These are phyloP conservation scores for Aspergillus kassunensis DNA, from an alignment of 495 filamentous ascomycete genomes.

Conservation along the genomic window DNA sequence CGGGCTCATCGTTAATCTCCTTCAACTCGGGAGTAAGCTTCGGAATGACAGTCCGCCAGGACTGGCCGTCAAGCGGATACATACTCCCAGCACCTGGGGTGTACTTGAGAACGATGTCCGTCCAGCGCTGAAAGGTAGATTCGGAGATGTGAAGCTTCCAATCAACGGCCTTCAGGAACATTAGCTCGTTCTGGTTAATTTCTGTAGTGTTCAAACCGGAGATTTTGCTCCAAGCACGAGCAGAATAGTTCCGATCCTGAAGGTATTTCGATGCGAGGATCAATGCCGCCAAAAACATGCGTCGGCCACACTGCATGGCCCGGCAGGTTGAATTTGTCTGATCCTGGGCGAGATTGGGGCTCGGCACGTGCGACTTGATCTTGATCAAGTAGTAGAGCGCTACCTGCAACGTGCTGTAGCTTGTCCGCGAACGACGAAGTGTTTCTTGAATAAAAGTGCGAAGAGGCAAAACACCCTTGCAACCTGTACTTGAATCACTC, in stretches of 20 bases:
- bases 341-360: constrained; percentile 80
- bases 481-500: constrained; percentile 42
- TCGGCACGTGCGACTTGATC: constrained; percentile 86
- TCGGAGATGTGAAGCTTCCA: constrained; percentile 95
- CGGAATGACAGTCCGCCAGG: constrained; percentile 77
- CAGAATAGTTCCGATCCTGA: constrained; percentile 96
- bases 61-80: constrained; percentile 33
- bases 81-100: constrained; percentile 54
- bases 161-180: constrained; percentile 82
- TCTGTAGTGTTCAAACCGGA: constrained; percentile 84
- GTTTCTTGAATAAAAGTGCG: constrained; percentile 97
- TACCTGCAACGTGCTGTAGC: constrained; percentile 95
- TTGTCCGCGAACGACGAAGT: constrained; percentile 86
- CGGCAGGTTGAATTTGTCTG: constrained; percentile 67
- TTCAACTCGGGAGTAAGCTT: constrained; percentile 66
- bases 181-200: constrained; percentile 95
- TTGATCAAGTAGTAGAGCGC: constrained; percentile 94
- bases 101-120: constrained; percentile 82
- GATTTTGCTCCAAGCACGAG: constrained; percentile 97
- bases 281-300: constrained; percentile 93
- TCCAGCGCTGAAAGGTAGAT: constrained; percentile 82
- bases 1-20: constrained; percentile 30
- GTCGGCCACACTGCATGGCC: constrained; percentile 90
- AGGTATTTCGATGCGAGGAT: constrained; percentile 96
- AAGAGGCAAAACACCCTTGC: constrained; percentile 76